Evolutionary conservation across 1,284 basidiomycete species (phyloP).

Genomic region (Naganishia cerealis): DNA sequence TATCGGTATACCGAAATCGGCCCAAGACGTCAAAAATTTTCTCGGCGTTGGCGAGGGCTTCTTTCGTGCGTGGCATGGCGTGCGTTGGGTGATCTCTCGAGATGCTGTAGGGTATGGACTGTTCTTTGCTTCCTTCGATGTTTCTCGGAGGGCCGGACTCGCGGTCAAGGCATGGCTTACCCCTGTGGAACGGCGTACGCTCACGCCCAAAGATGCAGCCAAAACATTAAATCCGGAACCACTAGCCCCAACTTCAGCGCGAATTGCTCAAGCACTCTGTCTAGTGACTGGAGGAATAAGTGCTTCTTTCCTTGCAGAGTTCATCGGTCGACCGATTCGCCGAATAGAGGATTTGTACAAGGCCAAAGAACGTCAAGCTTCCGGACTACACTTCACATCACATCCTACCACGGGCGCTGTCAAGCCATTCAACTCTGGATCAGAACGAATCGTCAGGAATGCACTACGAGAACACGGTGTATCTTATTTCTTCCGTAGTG

Average conservation of each 20-base stretch:
- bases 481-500: slow-evolving; percentile 32
- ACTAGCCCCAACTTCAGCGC: slow-evolving; percentile 43
- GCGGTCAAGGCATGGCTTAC: slow-evolving; percentile 46
- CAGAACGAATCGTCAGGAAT: slow-evolving; percentile 12
- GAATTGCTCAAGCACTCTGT: slow-evolving; percentile 50
- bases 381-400: slow-evolving; percentile 33
- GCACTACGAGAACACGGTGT: slow-evolving; percentile 29
- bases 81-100: slow-evolving; percentile 27
- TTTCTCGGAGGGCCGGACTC: slow-evolving; percentile 48
- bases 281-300: slow-evolving; percentile 51
- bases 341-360: slow-evolving; percentile 31
- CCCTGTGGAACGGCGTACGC: slow-evolving; percentile 6
- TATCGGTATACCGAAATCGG: slow-evolving; percentile 27
- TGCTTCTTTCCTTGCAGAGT: slow-evolving; percentile 48
- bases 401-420: slow-evolving; percentile 26
- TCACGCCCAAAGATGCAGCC: slow-evolving; percentile 18
- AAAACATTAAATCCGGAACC: slow-evolving; percentile 12
- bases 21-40: slow-evolving; percentile 33
- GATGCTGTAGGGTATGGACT: slow-evolving; percentile 43
- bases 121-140: slow-evolving; percentile 53
- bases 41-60: slow-evolving; percentile 32
- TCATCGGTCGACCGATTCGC: slow-evolving; percentile 47
- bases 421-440: slow-evolving; percentile 23
- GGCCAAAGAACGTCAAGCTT: slow-evolving; percentile 14
- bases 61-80: slow-evolving; percentile 32